These are phyloP conservation scores for Aspergillus costaricaensis DNA, from an alignment of 2,329 filamentous ascomycete species.

Conservation along the genomic window DNA sequence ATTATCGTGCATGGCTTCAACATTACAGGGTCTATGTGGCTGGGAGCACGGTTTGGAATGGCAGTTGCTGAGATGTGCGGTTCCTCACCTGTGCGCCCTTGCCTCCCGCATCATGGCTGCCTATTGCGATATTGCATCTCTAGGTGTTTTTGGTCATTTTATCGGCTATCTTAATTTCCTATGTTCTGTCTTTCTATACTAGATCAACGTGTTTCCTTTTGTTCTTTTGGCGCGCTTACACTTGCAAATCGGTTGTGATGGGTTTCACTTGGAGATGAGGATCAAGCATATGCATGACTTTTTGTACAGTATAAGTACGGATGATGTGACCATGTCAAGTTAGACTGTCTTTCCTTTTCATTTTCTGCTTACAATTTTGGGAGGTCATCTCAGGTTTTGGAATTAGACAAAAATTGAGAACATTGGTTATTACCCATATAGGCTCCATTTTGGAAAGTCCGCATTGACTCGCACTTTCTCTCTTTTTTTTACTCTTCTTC, in stretches of 20 bases:
- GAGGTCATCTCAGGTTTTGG: not conserved
- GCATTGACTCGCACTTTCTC: not conserved
- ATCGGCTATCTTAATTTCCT: constrained; percentile 7
- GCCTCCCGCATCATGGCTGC: not conserved
- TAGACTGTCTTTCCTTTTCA: constrained; percentile 17
- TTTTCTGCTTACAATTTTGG: not conserved
- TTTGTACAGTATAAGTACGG: constrained; percentile 27
- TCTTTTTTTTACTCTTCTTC: not conserved
- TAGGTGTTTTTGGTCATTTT: constrained; percentile 19
- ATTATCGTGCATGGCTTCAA: constrained; percentile 16
- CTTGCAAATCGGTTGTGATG: constrained; percentile 12
- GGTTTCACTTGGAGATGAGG: not conserved
- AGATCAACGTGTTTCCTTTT: constrained; percentile 6
- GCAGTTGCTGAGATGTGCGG: not conserved
- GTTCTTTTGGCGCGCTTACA: constrained; percentile 16
- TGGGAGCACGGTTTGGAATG: constrained; percentile 6
- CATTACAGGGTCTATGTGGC: constrained; percentile 5
- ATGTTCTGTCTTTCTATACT: constrained; percentile 5
- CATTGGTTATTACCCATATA: not conserved
- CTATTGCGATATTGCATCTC: constrained; percentile 18
- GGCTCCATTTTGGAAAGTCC: not conserved
- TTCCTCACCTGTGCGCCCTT: not conserved
- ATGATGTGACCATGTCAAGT: constrained; percentile 24
- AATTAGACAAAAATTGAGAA: constrained; percentile 2
- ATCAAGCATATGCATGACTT: constrained; percentile 14